These are phyloP conservation scores for Fusarium redolens DNA, from an alignment of 2,329 filamentous ascomycete species.

Conservation along the genomic window DNA sequence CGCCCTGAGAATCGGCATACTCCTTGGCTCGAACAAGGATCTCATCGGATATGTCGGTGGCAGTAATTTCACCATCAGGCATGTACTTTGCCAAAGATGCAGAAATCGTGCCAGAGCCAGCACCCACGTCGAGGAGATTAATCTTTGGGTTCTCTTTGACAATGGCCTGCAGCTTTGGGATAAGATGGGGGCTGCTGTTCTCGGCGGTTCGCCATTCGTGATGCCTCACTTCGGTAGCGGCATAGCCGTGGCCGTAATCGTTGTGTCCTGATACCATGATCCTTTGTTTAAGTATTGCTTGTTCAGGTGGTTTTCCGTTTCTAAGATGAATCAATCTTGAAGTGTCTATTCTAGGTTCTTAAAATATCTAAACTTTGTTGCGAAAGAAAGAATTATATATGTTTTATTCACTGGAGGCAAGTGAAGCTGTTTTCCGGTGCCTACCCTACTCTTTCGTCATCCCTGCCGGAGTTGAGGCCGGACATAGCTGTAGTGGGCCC, in stretches of 20 bases:
- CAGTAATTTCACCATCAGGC: slow-evolving; percentile 51
- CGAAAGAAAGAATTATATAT: not conserved
- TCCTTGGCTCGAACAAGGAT: slow-evolving; percentile 45
- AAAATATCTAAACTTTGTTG: not conserved
- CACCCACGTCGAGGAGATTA: slow-evolving; percentile 60
- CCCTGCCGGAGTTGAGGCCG: slow-evolving; percentile 10
- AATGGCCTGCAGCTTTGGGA: slow-evolving; percentile 51
- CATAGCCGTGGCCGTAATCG: slow-evolving; percentile 44
- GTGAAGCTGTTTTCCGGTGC: not conserved
- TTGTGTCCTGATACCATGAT: slow-evolving; percentile 43
- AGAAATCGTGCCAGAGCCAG: slow-evolving; percentile 62
- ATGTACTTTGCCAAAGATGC: slow-evolving; percentile 55
- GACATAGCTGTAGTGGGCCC: not conserved
- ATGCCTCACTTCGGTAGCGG: slow-evolving; percentile 43
- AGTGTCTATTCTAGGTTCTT: not conserved
- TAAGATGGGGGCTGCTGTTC: slow-evolving; percentile 56
- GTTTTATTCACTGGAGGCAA: not conserved
- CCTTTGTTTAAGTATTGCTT: not conserved
- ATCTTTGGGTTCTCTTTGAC: slow-evolving; percentile 46
- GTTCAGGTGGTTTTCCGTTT: not conserved
- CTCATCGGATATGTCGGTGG: slow-evolving; percentile 48
- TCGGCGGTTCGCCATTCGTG: slow-evolving; percentile 56
- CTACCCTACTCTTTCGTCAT: slow-evolving; percentile 2
- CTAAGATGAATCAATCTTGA: not conserved
- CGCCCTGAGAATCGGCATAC: slow-evolving; percentile 36